These are phyloP conservation scores for Immersiporthe knoxdaviesiana DNA, from an alignment of 2,329 filamentous ascomycete genomes.

Conservation along the genomic window DNA sequence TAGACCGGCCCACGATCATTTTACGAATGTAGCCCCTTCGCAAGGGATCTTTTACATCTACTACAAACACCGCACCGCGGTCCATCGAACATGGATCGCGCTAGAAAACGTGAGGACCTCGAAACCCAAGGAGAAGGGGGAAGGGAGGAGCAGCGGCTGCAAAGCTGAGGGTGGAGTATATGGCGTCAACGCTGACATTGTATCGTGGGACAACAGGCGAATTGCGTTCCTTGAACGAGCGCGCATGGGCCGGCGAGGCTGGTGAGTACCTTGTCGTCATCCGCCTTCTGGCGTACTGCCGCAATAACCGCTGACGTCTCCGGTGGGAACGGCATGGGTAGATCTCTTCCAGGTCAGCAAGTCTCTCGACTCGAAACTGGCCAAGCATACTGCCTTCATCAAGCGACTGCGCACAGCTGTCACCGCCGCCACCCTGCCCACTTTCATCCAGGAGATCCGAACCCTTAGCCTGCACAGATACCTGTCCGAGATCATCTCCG, in stretches of 20 bases:
- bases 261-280: slow-evolving; percentile 54
- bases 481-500: slow-evolving; percentile 93
- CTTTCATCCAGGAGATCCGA: slow-evolving; percentile 88
- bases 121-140: no score
- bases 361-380: slow-evolving; percentile 90
- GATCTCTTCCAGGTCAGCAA: slow-evolving; percentile 77
- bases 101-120: slow-evolving; percentile 59
- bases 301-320: slow-evolving; percentile 22
- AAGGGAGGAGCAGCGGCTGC: not conserved
- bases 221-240: slow-evolving; percentile 84
- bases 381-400: slow-evolving; percentile 98
- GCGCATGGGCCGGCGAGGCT: slow-evolving; percentile 86
- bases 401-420: slow-evolving; percentile 92
- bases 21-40: slow-evolving; percentile 52
- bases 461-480: slow-evolving; percentile 94
- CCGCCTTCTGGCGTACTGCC: slow-evolving; percentile 15
- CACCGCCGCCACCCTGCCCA: slow-evolving; percentile 75
- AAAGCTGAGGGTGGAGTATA: not conserved
- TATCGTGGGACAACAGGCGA: slow-evolving; percentile 64
- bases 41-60: slow-evolving; percentile 31
- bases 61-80: slow-evolving; percentile 38
- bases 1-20: slow-evolving; percentile 36
- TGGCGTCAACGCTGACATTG: slow-evolving; percentile 33
- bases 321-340: slow-evolving; percentile 41
- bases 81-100: slow-evolving; percentile 63